Evolutionary conservation across 768 basidiomycete genomes (phyloP), one percentile per base, ranked within the genome.

Genomic region (Sporobolomyces pararoseus): DNA sequence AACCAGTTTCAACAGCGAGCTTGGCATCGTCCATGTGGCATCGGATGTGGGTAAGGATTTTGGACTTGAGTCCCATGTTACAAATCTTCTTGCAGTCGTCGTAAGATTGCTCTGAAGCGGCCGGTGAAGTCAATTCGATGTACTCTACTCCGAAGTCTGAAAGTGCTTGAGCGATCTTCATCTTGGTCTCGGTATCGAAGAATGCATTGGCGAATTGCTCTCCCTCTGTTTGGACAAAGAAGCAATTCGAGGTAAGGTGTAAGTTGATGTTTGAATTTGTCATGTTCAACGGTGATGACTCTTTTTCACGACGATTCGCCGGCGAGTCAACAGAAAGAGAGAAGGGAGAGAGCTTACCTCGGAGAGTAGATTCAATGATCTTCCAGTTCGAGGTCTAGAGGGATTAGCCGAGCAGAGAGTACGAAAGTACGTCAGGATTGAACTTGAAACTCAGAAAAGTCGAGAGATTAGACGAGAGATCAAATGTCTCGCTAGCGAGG

Each of bases 11-110:
- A 62, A 98, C 94, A 44, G 96, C 96, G 77, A 97, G 91, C 61
- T 90, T 86, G 17, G 96, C 96, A 82, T 99, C 96, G 78, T 98
- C 94, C 96, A 99, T 98, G 80, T 99, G 96, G 81, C 96, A 99
- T 53, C 96, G 87, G 76, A 99, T 98, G 83, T 99, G 96, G 9
- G 96, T 99, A 71, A 98, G 86, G 80, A 98, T 93, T 85, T 95
- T 96, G 78, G 88, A 84, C 84, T 90, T 92, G 80, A 98, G 84
- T 3, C 94, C 93, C 75, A 98, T 90, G 84, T 92, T 94, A 87
- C 96, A 99, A 81, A 99, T 99, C 53, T 91, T 90, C 83, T 95
- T 91, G 82, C 96, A 99, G 78, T 98, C 95, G 35, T 83, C 79
- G 39, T 89, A 86, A 27, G 93, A 96, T 81, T 98, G 93, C 78